Base-by-base conservation (phyloP, 768 basidiomycete species). In the Cantharellus cinnabarinus region DNA sequence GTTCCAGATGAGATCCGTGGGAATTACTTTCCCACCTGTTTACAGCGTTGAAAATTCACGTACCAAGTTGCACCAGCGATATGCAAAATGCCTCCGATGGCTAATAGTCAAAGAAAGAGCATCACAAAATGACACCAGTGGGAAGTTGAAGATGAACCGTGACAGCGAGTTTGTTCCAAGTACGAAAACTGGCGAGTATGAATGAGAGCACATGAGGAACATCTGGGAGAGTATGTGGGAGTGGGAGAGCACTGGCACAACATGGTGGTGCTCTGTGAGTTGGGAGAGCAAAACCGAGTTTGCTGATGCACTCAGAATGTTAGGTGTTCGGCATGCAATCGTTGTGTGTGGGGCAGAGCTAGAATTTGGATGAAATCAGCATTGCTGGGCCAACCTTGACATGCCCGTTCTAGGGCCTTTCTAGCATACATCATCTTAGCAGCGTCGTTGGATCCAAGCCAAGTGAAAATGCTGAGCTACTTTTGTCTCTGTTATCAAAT, bases 291-390 rank as follows among this genome's bases (percentile, higher is more conserved):
- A 29, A 29, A 29, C 20, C 3, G 81, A 85, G 0, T 97, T 94
- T 66, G 90, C 87, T 0, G 72, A 79, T 55, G 83, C 85, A 2
- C 71, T 95, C 37, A 5, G 37, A 10, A 54, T 37, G n/a, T 37
- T 81, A 20, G 85, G 85, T 14, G 87, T 94, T 4, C 72, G 79
- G 64, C 79, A 86, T 41, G 94, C 90, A 0, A 71, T 93, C 59
- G 90, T 99, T 29, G 94, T 99, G 0, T 97, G 91, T 65, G 94
- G 94, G 1, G 79, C 77, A 42, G 95, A 98, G n/a, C n/a, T n/a
- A n/a, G 67, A 79, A 79, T 1, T 74, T 99, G 48, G 94, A 98
- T 70, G 94, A 98, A 74, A 89, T 99, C 67, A 89, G 85, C 68
- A 91, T 89, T 64, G 91, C 89, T 0, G 95, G 94, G 1, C 80